A percentile compares a stretch with the other conserved stretches of the same genome.
phyloP scores from a whole-genome alignment of 768 basidiomycete species.

The Mycena pura region DNA sequence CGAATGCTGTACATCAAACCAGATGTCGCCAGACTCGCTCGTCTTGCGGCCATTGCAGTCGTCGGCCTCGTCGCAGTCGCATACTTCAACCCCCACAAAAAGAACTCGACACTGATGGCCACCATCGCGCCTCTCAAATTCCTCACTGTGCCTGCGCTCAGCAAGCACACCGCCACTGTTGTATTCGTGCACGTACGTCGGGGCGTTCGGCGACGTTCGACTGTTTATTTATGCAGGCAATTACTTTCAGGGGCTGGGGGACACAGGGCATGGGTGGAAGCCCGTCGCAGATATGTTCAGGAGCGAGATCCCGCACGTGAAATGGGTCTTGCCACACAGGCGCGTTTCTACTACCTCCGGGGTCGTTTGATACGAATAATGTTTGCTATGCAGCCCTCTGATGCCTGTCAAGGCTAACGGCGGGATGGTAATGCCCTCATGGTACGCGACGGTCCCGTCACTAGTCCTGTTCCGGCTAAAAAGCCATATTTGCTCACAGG shows the following conservation, averaged over 20 bases:
- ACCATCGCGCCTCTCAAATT: constrained; percentile 48
- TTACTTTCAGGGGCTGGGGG: constrained; percentile 88
- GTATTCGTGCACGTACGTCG: constrained; percentile 86
- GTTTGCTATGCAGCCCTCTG: constrained; percentile 46
- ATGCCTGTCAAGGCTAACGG: constrained; percentile 78
- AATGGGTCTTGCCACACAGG: constrained; percentile 91
- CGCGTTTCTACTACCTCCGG: too few species aligned
- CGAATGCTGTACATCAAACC: constrained; percentile 3
- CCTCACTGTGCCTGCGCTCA: constrained; percentile 58
- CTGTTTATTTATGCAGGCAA: constrained; percentile 12
- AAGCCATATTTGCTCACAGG: constrained; percentile 60
- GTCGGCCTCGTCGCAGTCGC: constrained; percentile 24
- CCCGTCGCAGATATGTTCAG: constrained; percentile 76
- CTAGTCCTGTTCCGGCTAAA: neutral
- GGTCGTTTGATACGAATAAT: constrained; percentile 20
- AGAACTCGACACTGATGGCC: constrained; percentile 37
- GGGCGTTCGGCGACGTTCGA: neutral
- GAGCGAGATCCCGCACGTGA: constrained; percentile 70
- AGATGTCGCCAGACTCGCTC: neutral
- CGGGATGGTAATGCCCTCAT: constrained; percentile 78
- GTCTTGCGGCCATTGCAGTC: constrained; percentile 10
- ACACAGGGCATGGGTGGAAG: constrained; percentile 60
- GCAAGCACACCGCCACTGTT: constrained; percentile 83
- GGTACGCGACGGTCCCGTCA: constrained; percentile 48
- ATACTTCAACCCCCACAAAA: constrained; percentile 14